These are phyloP conservation scores for Scopulariopsis brevicaulis DNA, from an alignment of 2,329 filamentous ascomycete genomes.

Conservation along the genomic window DNA sequence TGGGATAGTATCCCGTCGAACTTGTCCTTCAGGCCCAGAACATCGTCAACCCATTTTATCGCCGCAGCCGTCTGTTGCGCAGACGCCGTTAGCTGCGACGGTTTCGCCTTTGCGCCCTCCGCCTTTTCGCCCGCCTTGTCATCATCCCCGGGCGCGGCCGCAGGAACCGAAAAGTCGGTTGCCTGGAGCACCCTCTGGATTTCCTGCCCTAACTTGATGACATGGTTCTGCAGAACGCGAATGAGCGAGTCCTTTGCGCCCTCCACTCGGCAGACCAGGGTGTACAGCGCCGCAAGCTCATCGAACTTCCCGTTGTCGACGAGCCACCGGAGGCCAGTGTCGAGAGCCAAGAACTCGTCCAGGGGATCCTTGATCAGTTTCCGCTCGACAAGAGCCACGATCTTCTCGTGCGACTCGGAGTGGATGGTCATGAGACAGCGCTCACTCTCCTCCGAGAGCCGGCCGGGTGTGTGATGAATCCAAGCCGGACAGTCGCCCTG, in stretches of 20 bases:
- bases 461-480: constrained; percentile 61
- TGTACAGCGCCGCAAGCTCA: constrained; percentile 72
- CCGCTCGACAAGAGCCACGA: constrained; percentile 66
- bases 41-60: constrained; percentile 91
- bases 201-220: constrained; percentile 69
- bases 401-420: constrained; percentile 57
- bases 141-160: constrained; percentile 17
- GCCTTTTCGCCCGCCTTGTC: constrained; percentile 31
- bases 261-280: constrained; percentile 69
- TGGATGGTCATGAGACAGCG: constrained; percentile 78
- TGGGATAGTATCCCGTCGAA: constrained; percentile 69
- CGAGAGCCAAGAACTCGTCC: constrained; percentile 70
- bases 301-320: constrained; percentile 76
- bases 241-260: constrained; percentile 59
- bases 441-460: constrained; percentile 70
- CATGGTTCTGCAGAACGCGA: constrained; percentile 57
- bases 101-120: constrained; percentile 23
- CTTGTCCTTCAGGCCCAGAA: constrained; percentile 74
- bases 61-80: constrained; percentile 79
- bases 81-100: constrained; percentile 35
- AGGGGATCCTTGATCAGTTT: constrained; percentile 71
- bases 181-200: constrained; percentile 61
- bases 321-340: constrained; percentile 83
- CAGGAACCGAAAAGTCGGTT: constrained; percentile 35
- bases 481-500: constrained; percentile 75